Conservation (phyloP, 1,139 yeast genomes). For the Yamadazyma triangularis region DNA sequence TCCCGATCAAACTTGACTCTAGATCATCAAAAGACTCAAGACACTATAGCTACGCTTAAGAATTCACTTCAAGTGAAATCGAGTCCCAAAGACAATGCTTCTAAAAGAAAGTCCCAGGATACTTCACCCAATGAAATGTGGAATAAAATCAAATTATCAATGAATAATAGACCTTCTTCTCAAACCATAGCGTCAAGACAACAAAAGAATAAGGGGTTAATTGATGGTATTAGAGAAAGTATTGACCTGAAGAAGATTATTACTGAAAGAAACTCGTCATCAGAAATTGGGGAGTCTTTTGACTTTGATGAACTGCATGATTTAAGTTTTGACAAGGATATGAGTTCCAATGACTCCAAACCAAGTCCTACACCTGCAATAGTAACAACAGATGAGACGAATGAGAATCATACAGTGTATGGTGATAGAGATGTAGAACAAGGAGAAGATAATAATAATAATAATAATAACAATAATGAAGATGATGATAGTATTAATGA, state of each 20-base stretch:
- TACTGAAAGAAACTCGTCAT: no score
- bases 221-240: slow-evolving; percentile 24
- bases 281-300: not conserved
- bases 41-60: slow-evolving; percentile 21
- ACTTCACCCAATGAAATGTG: slow-evolving; percentile 28
- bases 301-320: slow-evolving; percentile 5
- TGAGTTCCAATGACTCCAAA: slow-evolving; percentile 1
- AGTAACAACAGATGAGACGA: slow-evolving; percentile 6
- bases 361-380: slow-evolving; percentile 5
- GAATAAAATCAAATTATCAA: slow-evolving; percentile 19
- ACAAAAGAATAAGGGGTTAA: slow-evolving; percentile 10
- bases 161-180: slow-evolving; percentile 18
- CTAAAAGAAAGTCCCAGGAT: slow-evolving; percentile 16
- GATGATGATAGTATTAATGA: slow-evolving; percentile 1
- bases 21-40: slow-evolving; percentile 15
- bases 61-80: slow-evolving; percentile 20
- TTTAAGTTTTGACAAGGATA: slow-evolving; percentile 4
- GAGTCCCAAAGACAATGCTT: slow-evolving; percentile 12
- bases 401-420: slow-evolving; percentile 1
- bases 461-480: slow-evolving; percentile 1
- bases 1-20: slow-evolving; percentile 7
- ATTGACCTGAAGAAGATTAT: slow-evolving; percentile 22
- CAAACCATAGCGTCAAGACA: slow-evolving; percentile 6
- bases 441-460: slow-evolving; percentile 1
- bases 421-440: not conserved